Evolutionary conservation across 192 early-diverging fungal genomes (phyloP), one percentile per base, ranked within the genome.

Genomic region (Chytriomyces sp.): DNA sequence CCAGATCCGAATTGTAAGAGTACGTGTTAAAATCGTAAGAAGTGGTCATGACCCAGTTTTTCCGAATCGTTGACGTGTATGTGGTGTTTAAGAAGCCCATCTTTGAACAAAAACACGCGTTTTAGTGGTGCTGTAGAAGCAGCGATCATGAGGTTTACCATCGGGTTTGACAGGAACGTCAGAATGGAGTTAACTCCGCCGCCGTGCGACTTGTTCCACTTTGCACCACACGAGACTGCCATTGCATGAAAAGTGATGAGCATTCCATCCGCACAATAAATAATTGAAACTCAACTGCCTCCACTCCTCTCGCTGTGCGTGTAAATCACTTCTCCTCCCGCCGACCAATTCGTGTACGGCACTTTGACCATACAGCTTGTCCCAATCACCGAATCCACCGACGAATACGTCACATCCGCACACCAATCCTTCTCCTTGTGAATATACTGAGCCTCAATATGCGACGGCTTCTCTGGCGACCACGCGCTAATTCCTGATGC

Each of bases 11-110:
- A 45, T 95, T 92, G 63, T 96, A 94, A 64, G 92, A 93, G 80
- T 95, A 97, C 9, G 93, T 88, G 64, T 96, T 97, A 80, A 97
- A 93, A 66, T 95, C 91, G 82, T 95, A 99, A 23, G 93, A 87
- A 2, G 93, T 92, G 46, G 95, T 89, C 64, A 95, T 84, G 11
- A 87, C 89, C 47, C 94, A 72, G 43, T 89, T 86, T 4, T 86
- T 86, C 43, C 88, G 86, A 24, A 97, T 86, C 69, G 93, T 91
- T 20, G 94, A 90, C 0, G 92, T 91, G 88, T 95, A 97, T 6
- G 92, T 89, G 35, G 92, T 83, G 49, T 93, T 91, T 77, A 95
- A 80, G 76, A 97, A 95, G 45, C 97, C 97, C 91, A 98, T 95
- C 77, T 97, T 92, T 13, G 96, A 79, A 26, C 9, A 20, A 24